A percentile compares a stretch with the other conserved stretches of the same genome.
These are phyloP conservation scores for Podospora tetraspora DNA, from an alignment of 495 filamentous ascomycete species.

Conservation along the genomic window DNA sequence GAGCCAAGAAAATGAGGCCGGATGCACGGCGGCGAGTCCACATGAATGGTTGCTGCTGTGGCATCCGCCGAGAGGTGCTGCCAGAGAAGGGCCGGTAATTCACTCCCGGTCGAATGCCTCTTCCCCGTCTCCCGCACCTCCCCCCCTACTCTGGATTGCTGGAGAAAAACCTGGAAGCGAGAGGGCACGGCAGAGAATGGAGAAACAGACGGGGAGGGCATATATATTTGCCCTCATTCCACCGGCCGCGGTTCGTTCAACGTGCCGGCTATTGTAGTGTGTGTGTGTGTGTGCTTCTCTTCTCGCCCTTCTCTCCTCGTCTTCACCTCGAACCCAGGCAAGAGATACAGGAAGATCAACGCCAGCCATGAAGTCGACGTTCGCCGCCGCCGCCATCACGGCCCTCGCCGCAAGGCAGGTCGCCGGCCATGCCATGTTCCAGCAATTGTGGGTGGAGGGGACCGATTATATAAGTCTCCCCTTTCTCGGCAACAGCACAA, in stretches of 20 bases:
- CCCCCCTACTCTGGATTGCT: neutral
- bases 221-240: neutral
- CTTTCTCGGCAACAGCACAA: neutral
- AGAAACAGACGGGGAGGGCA: neutral
- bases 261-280: neutral
- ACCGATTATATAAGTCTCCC: conserved; percentile 42
- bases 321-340: neutral
- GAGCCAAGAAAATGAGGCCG: neutral
- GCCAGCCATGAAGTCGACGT: conserved; percentile 37
- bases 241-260: neutral
- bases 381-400: conserved; percentile 24
- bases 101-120: neutral
- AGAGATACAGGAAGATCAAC: neutral
- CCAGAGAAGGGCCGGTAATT: neutral
- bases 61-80: neutral
- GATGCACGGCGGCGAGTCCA: neutral
- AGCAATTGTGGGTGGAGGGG: conserved; percentile 49
- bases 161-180: neutral
- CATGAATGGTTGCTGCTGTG: neutral
- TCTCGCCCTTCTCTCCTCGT: neutral
- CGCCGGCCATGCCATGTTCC: conserved; percentile 46
- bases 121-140: conserved; percentile 3
- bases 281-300: neutral
- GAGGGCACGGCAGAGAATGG: neutral
- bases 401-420: conserved; percentile 33